Percentiles rank a stretch among this genome's conserved stretches.
Evolutionary conservation across 371 early-diverging fungal genomes (phyloP).

Genomic region (Mortierella sp.): DNA sequence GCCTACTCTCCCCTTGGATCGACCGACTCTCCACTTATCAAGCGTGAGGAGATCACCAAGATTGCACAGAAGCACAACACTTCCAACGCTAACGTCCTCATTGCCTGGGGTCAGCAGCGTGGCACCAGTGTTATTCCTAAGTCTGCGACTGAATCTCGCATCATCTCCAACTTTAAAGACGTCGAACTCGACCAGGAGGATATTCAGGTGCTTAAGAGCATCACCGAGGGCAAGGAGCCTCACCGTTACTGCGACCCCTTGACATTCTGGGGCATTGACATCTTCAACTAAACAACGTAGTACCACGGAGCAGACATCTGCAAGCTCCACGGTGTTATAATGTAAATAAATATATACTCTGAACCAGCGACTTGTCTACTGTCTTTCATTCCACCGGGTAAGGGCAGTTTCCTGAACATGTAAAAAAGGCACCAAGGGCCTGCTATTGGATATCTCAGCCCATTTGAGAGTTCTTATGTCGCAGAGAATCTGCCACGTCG

Average conservation of each 20-base stretch:
- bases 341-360: too few species aligned
- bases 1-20: constrained; percentile 87
- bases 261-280: constrained; percentile 55
- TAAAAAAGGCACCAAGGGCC: too few species aligned
- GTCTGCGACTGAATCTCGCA: constrained; percentile 65
- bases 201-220: constrained; percentile 38
- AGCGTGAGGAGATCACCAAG: constrained; percentile 58
- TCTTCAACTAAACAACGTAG: constrained; percentile 43
- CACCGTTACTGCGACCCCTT: constrained; percentile 55
- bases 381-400: too few species aligned
- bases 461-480: background rate
- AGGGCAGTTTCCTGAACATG: too few species aligned
- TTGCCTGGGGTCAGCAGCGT: constrained; percentile 81
- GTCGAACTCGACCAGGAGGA: constrained; percentile 61
- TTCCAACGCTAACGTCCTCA: constrained; percentile 77
- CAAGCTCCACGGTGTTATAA: too few species aligned
- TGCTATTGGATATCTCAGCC: background rate
- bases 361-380: too few species aligned
- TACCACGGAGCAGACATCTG: too few species aligned
- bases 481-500: too few species aligned
- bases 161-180: constrained; percentile 64
- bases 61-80: constrained; percentile 79
- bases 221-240: constrained; percentile 43
- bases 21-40: constrained; percentile 57
- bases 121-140: constrained; percentile 76